Base-by-base conservation (phyloP, 1,284 basidiomycete genomes). In the Fomitopsis schrenkii region DNA sequence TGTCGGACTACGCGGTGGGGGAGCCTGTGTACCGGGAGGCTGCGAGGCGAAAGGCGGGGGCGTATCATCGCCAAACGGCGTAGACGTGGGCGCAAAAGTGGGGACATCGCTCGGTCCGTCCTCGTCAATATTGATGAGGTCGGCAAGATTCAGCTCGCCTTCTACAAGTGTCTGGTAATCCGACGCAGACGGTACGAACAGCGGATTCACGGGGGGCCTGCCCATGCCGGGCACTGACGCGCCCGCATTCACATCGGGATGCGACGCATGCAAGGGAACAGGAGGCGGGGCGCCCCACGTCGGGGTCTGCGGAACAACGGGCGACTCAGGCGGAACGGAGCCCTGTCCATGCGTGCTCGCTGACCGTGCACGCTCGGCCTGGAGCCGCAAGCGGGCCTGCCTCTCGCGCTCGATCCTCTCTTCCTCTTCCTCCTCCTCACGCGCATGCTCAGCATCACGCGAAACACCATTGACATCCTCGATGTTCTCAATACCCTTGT, bases 401-500 rank as follows among this genome's bases (percentile, higher is more conserved):
- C 84, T 81, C 68, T 89, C 89, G 69, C 83, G 75, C 68, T 88
- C 87, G 65, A 84, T 77, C 65, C 82, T 79, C 62, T 87, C 85
- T 62, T 86, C 86, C 62, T 87, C 85, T 70, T 80, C 79, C 46
- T 76, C 75, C 58, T 86, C 80, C 67, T 79, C 77, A 60, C 75
- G 77, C 63, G 85, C 81, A 54, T 80, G 76, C 67, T 88, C 85
- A 64, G 80, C 77, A 65, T 85, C 79, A 69, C 82, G 79, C 63
- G 72, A 64, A 48, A 81, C 79, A n/a, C 84, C 88, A 64, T 84
- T 83, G 57, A 87, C 76, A 72, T 88, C 86, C 72, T 94, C 93
- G 68, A 95, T 92, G 68, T 93, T 87, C 77, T 94, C 87, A 64
- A 94, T 76, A 61, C 93, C 93, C 75, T 95, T 95, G 78, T 94